These are phyloP conservation scores for peach (Prunus persica) DNA, from an alignment of 306 rosid genomes.

Conservation along the genomic window DNA sequence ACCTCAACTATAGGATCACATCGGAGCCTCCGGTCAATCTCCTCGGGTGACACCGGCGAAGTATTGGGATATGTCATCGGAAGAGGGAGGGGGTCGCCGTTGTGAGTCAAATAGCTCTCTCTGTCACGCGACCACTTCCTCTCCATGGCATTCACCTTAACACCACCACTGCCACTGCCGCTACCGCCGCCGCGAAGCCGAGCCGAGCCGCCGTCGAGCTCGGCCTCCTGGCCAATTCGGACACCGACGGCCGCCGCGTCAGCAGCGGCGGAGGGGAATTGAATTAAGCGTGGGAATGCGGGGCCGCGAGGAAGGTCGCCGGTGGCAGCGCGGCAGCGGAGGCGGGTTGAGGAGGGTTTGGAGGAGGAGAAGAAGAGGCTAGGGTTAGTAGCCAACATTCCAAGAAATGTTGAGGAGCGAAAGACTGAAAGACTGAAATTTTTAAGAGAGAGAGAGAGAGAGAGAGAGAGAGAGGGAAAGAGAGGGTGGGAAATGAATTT, in stretches of 20 bases:
- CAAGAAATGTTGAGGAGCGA: constrained; percentile 9
- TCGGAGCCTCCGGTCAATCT: constrained; percentile 67
- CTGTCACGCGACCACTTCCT: constrained; percentile 69
- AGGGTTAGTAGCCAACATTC: constrained; percentile 62
- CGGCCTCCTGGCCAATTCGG: constrained; percentile 41
- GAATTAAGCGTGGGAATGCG: constrained; percentile 48
- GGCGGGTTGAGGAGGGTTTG: constrained; percentile 12
- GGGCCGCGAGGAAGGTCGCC: constrained; percentile 41
- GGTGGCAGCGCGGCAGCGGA: constrained; percentile 52
- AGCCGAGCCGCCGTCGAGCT: constrained; percentile 37
- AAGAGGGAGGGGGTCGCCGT: constrained; percentile 72
- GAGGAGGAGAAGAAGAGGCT: constrained; percentile 34
- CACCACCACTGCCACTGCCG: constrained; percentile 12
- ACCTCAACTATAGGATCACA: constrained; percentile 78
- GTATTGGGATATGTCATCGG: constrained; percentile 86
- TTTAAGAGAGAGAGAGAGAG: not conserved
- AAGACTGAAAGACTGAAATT: not conserved
- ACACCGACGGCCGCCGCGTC: constrained; percentile 41
- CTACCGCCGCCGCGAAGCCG: constrained; percentile 33
- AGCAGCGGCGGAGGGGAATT: constrained; percentile 38
- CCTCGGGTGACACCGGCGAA: constrained; percentile 66
- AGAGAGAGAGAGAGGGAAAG: too few relatives aligned
- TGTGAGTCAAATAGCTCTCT: constrained; percentile 72
- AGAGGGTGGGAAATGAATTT: not conserved
- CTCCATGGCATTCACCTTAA: constrained; percentile 66